Conservation (phyloP, 768 basidiomycete genomes). For the Russula abietina region DNA sequence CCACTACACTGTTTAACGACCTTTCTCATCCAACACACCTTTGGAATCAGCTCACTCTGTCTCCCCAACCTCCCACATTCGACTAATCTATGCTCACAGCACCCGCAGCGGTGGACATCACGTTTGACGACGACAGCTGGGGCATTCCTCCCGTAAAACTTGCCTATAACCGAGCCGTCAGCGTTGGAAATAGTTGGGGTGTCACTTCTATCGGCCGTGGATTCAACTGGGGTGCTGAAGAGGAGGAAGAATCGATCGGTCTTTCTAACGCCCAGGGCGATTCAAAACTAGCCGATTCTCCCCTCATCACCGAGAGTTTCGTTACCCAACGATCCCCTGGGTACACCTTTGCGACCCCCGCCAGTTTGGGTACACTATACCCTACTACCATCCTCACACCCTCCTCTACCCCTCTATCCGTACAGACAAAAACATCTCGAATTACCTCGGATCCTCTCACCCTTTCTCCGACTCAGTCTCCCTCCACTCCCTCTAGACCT, state of each 20-base stretch:
- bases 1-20: not conserved
- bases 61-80: slow-evolving; percentile 2
- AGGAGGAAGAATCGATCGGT: slow-evolving; percentile 30
- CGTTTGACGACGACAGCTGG: slow-evolving; percentile 67
- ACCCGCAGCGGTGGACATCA: slow-evolving; percentile 50
- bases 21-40: not conserved
- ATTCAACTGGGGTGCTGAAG: slow-evolving; percentile 56
- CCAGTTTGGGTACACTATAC: slow-evolving; percentile 28
- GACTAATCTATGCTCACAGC: slow-evolving; percentile 45
- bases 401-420: slow-evolving; percentile 16
- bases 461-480: slow-evolving; percentile 29
- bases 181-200: slow-evolving; percentile 74
- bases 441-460: slow-evolving; percentile 30
- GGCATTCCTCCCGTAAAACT: slow-evolving; percentile 41
- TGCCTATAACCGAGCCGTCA: slow-evolving; percentile 52
- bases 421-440: slow-evolving; percentile 20
- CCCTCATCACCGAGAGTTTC: slow-evolving; percentile 6
- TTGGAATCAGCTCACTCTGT: not conserved
- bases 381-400: slow-evolving; percentile 24
- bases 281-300: slow-evolving; percentile 13
- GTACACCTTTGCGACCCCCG: slow-evolving; percentile 15
- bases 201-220: slow-evolving; percentile 82
- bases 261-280: slow-evolving; percentile 14
- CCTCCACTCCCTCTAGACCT: slow-evolving; percentile 29
- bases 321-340: slow-evolving; percentile 21